These are phyloP conservation scores for Pseudogymnoascus sp. DNA, from an alignment of 2,329 filamentous ascomycete genomes.

Conservation along the genomic window DNA sequence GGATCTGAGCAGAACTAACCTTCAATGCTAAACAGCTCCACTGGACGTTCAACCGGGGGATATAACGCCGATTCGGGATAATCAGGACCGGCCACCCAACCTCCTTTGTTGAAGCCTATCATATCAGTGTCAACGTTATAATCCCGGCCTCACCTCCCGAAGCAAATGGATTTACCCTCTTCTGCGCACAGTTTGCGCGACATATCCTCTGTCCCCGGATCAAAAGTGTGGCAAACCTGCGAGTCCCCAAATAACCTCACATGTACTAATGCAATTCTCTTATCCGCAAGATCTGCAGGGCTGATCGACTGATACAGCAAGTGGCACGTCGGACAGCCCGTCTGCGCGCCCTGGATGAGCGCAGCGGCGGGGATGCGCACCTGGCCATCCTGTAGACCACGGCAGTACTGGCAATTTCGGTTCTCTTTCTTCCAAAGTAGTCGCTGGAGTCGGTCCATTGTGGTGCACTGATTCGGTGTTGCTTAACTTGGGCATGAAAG, in stretches of 20 bases:
- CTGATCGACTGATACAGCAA: neutral
- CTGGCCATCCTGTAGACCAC: neutral
- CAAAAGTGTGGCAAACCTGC: slow-evolving; percentile 1
- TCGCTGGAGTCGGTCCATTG: neutral
- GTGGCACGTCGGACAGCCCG: neutral
- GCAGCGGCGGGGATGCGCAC: neutral
- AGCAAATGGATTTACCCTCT: neutral
- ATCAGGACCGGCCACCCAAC: neutral
- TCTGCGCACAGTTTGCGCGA: neutral
- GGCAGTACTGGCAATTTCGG: neutral
- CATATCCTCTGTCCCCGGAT: neutral
- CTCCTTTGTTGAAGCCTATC: neutral
- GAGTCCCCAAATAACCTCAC: neutral
- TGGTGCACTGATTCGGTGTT: neutral
- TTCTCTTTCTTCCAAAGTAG: neutral
- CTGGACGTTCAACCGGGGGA: neutral
- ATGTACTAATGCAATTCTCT: neutral
- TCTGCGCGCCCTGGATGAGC: neutral
- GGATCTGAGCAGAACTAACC: neutral
- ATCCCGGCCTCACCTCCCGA: too few species aligned
- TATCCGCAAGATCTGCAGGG: neutral
- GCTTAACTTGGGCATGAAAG: neutral
- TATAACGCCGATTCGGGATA: neutral
- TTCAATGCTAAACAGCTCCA: neutral
- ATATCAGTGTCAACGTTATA: neutral